Evolutionary conservation across 345 rosid species (phyloP).

Genomic region (Pistacia integerrima): DNA sequence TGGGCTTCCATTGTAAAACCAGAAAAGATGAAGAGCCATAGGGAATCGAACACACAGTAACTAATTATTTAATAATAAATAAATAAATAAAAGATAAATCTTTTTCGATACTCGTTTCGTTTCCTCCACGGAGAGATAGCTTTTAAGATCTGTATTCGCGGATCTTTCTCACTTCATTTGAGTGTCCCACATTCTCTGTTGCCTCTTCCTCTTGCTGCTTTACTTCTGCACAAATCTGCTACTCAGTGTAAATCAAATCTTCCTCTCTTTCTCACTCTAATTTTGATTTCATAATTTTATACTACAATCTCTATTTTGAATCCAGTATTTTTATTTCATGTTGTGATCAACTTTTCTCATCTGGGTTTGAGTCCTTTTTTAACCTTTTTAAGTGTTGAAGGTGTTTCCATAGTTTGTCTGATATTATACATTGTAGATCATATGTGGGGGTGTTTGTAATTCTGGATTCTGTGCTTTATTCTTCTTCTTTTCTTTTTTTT

Average conservation of each 20-base stretch:
- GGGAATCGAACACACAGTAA: too few species aligned
- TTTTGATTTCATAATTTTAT: not conserved
- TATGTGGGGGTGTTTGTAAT: not conserved
- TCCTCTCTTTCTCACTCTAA: not conserved
- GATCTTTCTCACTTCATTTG: not conserved
- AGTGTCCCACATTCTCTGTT: not conserved
- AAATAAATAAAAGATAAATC: too few species aligned
- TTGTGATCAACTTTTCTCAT: not conserved
- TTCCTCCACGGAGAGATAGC: too few species aligned
- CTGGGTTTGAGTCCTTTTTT: not conserved
- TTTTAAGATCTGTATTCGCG: constrained; percentile 1
- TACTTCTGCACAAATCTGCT: not conserved
- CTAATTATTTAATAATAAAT: too few species aligned
- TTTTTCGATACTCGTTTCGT: too few species aligned
- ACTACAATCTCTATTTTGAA: too few species aligned
- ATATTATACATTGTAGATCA: not conserved
- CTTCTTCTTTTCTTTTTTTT: not conserved
- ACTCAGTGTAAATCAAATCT: not conserved
- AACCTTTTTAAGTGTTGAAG: not conserved
- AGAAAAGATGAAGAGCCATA: too few species aligned
- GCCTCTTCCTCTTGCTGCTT: not conserved
- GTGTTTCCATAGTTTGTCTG: not conserved
- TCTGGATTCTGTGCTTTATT: not conserved
- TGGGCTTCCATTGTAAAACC: too few species aligned
- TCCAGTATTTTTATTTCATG: too few species aligned